Evolutionary conservation across 1,284 basidiomycete species (phyloP).

Genomic region (Trichosporon sp.): DNA sequence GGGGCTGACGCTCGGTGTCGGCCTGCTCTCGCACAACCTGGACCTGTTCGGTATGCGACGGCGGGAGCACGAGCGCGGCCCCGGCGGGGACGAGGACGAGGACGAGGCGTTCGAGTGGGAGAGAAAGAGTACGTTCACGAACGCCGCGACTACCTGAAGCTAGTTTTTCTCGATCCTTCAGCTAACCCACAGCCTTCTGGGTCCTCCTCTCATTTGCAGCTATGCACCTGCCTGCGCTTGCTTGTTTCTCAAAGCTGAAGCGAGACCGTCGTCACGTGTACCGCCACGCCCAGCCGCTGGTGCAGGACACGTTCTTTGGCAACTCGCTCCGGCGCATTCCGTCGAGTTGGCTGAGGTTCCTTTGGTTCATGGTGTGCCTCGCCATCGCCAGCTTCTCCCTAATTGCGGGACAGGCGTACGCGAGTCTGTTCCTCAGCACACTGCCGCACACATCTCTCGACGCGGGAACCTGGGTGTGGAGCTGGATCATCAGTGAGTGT

Average conservation of each 20-base stretch:
- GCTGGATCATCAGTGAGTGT: conserved; percentile 59
- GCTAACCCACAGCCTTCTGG: conserved; percentile 57
- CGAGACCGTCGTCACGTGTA: conserved; percentile 54
- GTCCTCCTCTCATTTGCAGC: conserved; percentile 61
- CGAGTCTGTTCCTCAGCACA: conserved; percentile 61
- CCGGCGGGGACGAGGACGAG: neutral
- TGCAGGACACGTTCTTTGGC: conserved; percentile 55
- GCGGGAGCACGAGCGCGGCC: conserved; percentile 32
- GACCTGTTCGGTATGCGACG: conserved; percentile 54
- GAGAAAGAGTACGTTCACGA: conserved; percentile 58
- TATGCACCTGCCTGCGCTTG: conserved; percentile 62
- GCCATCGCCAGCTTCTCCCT: conserved; percentile 61
- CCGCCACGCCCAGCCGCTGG: conserved; percentile 37
- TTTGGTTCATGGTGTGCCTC: conserved; percentile 63
- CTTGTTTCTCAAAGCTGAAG: conserved; percentile 57
- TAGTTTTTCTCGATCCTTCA: too few relatives aligned
- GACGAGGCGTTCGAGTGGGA: conserved; percentile 60
- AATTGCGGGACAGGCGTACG: conserved; percentile 63
- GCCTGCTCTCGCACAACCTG: conserved; percentile 58
- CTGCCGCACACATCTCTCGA: conserved; percentile 62
- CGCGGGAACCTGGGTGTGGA: conserved; percentile 63
- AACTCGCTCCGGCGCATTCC: conserved; percentile 59
- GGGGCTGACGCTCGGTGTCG: conserved; percentile 57
- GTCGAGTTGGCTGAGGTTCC: conserved; percentile 61
- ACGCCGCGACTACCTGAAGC: neutral